Percentiles rank a stretch among this genome's conserved stretches.
phyloP scores from a whole-genome alignment of 2,329 filamentous ascomycete genomes.

The Fusarium burgessii region DNA sequence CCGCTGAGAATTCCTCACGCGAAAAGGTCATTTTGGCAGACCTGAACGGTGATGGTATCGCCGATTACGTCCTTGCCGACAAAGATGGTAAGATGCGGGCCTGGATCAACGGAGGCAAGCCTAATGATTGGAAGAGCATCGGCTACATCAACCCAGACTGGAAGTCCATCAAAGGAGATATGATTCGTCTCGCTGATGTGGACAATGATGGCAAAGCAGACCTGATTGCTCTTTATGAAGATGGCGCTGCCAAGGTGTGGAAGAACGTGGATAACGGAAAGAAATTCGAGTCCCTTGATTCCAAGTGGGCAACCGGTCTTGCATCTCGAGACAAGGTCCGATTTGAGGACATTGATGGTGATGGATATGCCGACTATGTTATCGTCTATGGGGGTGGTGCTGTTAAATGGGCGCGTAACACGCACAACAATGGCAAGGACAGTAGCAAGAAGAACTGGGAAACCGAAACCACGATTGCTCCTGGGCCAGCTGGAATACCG shows the following conservation, averaged over 20 bases:
- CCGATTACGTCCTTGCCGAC: slow-evolving; percentile 19
- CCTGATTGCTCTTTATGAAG: slow-evolving; percentile 6
- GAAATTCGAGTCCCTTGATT: slow-evolving; percentile 13
- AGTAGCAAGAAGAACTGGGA: slow-evolving; percentile 32
- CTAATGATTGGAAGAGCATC: slow-evolving; percentile 22
- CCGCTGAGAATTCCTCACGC: not conserved
- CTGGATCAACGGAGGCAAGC: slow-evolving; percentile 21
- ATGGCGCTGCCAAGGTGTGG: slow-evolving; percentile 32
- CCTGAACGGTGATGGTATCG: slow-evolving; percentile 23
- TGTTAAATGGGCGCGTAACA: slow-evolving; percentile 2
- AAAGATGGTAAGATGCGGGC: slow-evolving; percentile 13
- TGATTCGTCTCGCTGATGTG: slow-evolving; percentile 26
- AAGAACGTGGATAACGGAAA: slow-evolving; percentile 21
- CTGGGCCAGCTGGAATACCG: slow-evolving; percentile 6
- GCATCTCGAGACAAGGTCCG: slow-evolving; percentile 4
- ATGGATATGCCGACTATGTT: slow-evolving; percentile 33
- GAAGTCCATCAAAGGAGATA: slow-evolving; percentile 12
- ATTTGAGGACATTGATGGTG: slow-evolving; percentile 29
- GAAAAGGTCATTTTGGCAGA: slow-evolving; percentile 18
- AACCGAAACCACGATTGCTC: not conserved
- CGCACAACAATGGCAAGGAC: slow-evolving; percentile 11
- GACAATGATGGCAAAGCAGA: slow-evolving; percentile 31
- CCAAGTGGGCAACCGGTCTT: slow-evolving; percentile 21
- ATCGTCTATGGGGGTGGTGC: slow-evolving; percentile 10
- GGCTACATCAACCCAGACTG: slow-evolving; percentile 16